Base-by-base conservation (phyloP, 2,329 filamentous ascomycete species). In the Ceratocystis variospora region DNA sequence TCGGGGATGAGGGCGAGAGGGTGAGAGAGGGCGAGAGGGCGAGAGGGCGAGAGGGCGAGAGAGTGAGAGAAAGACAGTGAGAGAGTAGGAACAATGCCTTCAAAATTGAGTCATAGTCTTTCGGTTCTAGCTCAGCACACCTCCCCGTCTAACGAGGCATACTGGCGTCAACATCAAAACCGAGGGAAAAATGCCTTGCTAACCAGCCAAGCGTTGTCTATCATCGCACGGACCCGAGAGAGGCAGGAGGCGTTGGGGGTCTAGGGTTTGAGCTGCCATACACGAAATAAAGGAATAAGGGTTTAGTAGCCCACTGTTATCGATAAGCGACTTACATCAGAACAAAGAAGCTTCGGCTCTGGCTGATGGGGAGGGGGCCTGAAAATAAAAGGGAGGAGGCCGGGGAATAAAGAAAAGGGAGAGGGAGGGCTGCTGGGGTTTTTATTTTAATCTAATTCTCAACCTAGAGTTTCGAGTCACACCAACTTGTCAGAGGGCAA, bases 261-360 rank as follows among this genome's bases (percentile, higher is more conserved):
- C 25, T 53, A 53, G 48, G 48, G 48, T 53, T 53, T 25, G 10
- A n/a, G 46, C 3, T 48, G 12, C 12, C 10, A 41, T 41, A 41
- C n/a, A 10, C 10, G 1, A 22, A 19, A 10, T 10, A 22, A 8
- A n/a, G 48, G 48, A 53, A 53, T 5, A 8, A 53, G 48, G 48
- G 48, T 22, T 12, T 53, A 17, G n/a, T 4, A 8, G 5, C 3
- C 22, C n/a, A 53, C 3, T 59, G 25, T 37, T 59, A 59, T 59
- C 55, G 55, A 59, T 59, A 37, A 59, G 55, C 28, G 55, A 59
- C 28, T 37, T 59, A 59, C 10, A 59, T 59, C 55, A 33, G 55
- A 17, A 15, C 10, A 28, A 28, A 59, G 31, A 37, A 59, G 55
- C 55, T 59, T 37, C 37, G 55, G 55, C 55, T 33, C 8, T 41